A percentile compares a stretch with the other conserved stretches of the same genome.
Conservation (phyloP, 441 rosid species). For the Arabidopsis hybrid region DNA sequence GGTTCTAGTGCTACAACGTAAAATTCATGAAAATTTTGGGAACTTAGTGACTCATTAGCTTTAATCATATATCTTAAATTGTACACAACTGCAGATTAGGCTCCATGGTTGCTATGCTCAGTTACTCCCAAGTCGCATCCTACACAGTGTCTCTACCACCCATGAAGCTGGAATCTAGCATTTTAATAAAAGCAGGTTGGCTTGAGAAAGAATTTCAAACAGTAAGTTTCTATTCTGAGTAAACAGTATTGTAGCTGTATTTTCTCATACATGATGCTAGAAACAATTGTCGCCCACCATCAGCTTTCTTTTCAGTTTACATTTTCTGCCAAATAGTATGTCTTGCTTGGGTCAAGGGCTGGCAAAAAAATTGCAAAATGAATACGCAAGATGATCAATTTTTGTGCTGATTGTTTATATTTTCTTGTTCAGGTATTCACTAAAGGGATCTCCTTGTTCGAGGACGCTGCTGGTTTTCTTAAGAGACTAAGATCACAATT, state of each 20-base stretch:
- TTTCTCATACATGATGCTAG: constrained; percentile 9
- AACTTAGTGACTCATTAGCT: neutral
- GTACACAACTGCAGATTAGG: neutral
- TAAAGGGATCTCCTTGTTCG: too few species aligned
- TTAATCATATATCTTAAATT: neutral
- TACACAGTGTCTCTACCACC: too few species aligned
- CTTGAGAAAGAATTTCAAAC: too few species aligned
- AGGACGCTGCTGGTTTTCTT: too few species aligned
- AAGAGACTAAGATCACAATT: too few species aligned
- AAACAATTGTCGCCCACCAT: constrained; percentile 23
- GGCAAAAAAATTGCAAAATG: neutral
- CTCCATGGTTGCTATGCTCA: constrained; percentile 17
- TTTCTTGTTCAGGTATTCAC: too few species aligned
- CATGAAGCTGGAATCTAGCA: too few species aligned
- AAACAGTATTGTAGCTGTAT: constrained; percentile 8
- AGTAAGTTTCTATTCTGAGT: too few species aligned
- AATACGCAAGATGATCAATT: neutral
- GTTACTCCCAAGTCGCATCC: too few species aligned
- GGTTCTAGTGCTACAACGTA: constrained; percentile 6
- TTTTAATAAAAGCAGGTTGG: too few species aligned
- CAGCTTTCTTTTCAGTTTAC: neutral
- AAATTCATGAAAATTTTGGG: neutral
- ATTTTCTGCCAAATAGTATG: constrained; percentile 1
- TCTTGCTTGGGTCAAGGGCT: constrained; percentile 9
- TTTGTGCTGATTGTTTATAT: neutral